Evolutionary conservation across 2,329 filamentous ascomycete genomes (phyloP).

Genomic region (Leptographium lundbergii): DNA sequence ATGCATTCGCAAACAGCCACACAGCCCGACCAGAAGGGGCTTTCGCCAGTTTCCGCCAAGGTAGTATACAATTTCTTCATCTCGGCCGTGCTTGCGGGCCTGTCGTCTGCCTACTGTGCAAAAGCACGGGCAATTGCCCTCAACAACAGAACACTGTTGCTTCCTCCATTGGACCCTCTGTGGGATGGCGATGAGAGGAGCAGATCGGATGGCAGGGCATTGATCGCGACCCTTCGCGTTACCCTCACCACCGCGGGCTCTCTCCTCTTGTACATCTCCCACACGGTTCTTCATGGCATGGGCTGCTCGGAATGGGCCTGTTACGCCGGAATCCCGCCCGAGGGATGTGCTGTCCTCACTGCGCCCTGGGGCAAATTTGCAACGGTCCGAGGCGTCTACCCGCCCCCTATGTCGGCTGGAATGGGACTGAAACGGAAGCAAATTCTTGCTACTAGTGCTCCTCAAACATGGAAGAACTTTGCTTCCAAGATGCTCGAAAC

Average conservation of each 20-base stretch:
- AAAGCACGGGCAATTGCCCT: constrained; percentile 36
- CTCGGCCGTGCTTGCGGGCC: constrained; percentile 35
- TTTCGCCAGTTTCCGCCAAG: constrained; percentile 24
- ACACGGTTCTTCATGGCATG: constrained; percentile 35
- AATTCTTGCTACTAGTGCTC: neutral
- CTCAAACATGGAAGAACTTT: constrained; percentile 19
- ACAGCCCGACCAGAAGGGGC: constrained; percentile 12
- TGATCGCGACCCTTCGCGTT: constrained; percentile 37
- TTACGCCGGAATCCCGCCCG: constrained; percentile 24
- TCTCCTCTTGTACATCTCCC: constrained; percentile 35
- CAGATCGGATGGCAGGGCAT: constrained; percentile 15
- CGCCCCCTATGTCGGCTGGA: neutral
- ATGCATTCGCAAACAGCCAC: neutral
- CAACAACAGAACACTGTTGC: constrained; percentile 38
- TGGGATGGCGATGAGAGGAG: constrained; percentile 17
- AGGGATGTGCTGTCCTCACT: constrained; percentile 34
- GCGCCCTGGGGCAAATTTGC: constrained; percentile 42
- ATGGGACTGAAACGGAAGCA: constrained; percentile 1
- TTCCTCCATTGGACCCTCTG: constrained; percentile 22
- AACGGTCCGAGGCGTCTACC: constrained; percentile 23
- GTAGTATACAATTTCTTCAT: constrained; percentile 43
- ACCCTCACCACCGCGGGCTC: constrained; percentile 44
- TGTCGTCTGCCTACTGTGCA: constrained; percentile 36
- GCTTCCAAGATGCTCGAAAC: constrained; percentile 38
- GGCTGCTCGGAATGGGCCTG: constrained; percentile 31